phyloP scores from a whole-genome alignment of 164 flowering plant species.

The Liriodendron chinense region DNA sequence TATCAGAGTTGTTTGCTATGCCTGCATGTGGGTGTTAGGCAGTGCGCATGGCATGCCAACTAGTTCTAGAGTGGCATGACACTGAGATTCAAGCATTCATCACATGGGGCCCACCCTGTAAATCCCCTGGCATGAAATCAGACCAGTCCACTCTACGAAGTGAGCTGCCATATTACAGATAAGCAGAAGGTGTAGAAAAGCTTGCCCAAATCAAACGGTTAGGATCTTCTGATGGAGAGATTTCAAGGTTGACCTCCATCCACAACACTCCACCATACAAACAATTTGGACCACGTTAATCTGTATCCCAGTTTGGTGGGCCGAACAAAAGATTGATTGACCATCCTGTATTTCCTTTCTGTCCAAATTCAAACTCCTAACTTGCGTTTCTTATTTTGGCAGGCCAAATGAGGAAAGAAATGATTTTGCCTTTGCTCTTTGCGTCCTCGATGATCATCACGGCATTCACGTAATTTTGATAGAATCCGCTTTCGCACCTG shows the following conservation, averaged over 20 bases:
- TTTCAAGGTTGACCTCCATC: background rate
- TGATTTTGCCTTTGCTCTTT: constrained; percentile 3
- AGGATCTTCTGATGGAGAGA: background rate
- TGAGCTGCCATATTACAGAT: no score
- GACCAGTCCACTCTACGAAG: no score
- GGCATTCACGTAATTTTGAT: constrained; percentile 10
- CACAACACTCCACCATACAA: background rate
- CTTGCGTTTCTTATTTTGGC: background rate
- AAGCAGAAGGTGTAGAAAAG: no score
- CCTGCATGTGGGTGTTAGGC: no score
- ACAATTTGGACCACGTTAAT: background rate
- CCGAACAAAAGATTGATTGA: background rate
- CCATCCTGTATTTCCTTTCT: no score
- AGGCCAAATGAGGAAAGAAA: constrained; percentile 6
- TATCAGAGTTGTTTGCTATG: no score
- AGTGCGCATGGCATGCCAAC: no score
- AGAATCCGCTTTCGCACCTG: background rate
- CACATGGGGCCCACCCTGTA: no score
- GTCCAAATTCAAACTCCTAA: no score
- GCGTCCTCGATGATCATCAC: constrained; percentile 9
- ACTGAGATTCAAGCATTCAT: no score
- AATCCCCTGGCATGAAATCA: no score
- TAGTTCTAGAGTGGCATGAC: no score
- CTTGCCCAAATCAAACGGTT: background rate
- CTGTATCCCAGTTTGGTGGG: background rate